Evolutionary conservation across 495 filamentous ascomycete genomes (phyloP).

Genomic region (Tuber calosporum): DNA sequence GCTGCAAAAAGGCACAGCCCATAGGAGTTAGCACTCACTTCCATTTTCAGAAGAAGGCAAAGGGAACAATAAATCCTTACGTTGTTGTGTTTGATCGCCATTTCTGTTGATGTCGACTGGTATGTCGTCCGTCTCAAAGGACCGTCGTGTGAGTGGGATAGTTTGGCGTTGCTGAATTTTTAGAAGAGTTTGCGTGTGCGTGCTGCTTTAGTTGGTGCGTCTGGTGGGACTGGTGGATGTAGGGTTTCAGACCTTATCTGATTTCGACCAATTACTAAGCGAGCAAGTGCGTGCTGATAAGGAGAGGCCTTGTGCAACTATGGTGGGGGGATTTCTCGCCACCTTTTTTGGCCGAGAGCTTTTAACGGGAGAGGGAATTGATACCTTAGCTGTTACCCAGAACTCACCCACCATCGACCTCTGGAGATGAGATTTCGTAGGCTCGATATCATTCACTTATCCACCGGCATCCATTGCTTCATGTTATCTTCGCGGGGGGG

Average conservation of each 20-base stretch:
- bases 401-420: too few relatives aligned
- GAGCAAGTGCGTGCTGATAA: neutral
- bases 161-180: slow-evolving; percentile 31
- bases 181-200: slow-evolving; percentile 17
- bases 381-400: too few relatives aligned
- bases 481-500: neutral
- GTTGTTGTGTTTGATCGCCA: slow-evolving; percentile 98
- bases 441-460: neutral
- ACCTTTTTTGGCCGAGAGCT: neutral
- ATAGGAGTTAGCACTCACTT: slow-evolving; percentile 12
- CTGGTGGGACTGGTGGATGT: slow-evolving; percentile 10
- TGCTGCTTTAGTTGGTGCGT: slow-evolving; percentile 1
- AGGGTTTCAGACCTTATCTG: slow-evolving; percentile 22
- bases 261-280: neutral
- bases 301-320: neutral
- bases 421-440: neutral
- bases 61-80: slow-evolving; percentile 17
- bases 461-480: neutral
- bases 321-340: neutral
- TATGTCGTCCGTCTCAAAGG: slow-evolving; percentile 23
- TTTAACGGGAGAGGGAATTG: neutral
- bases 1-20: slow-evolving; percentile 42
- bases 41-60: neutral
- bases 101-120: slow-evolving; percentile 98
- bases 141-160: slow-evolving; percentile 21